Evolutionary conservation across 1,284 basidiomycete species (phyloP).

Genomic region (Apiotrichum domesticum): DNA sequence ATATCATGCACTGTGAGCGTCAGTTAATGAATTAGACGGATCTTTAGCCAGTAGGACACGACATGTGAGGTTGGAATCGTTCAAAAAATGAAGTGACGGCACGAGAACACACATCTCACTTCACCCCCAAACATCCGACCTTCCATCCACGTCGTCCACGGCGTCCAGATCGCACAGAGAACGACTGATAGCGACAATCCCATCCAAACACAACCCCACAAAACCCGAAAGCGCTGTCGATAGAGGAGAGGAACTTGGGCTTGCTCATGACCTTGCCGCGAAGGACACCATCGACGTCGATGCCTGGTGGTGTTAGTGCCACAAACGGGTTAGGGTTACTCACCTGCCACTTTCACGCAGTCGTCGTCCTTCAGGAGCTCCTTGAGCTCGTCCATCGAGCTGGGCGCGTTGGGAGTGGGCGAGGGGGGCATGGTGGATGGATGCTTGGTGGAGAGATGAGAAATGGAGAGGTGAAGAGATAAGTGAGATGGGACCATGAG

Average conservation of each 20-base stretch:
- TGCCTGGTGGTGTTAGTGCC: slow-evolving; percentile 21
- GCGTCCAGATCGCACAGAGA: neutral
- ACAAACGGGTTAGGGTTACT: slow-evolving; percentile 8
- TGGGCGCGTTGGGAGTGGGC: slow-evolving; percentile 54
- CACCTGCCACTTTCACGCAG: slow-evolving; percentile 88
- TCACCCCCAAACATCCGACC: neutral
- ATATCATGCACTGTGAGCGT: slow-evolving; percentile 59
- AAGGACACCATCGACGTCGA: slow-evolving; percentile 77
- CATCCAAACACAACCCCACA: slow-evolving; percentile 72
- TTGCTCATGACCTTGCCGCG: slow-evolving; percentile 94
- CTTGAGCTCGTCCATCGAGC: slow-evolving; percentile 57
- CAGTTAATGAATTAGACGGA: neutral
- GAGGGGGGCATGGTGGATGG: slow-evolving; percentile 26
- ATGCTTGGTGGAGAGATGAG: neutral
- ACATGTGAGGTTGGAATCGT: too few relatives aligned
- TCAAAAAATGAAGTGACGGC: too few relatives aligned
- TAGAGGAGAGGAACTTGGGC: slow-evolving; percentile 81
- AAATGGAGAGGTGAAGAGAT: neutral
- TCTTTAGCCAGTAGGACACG: neutral
- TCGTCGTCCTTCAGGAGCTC: slow-evolving; percentile 58
- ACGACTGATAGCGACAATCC: slow-evolving; percentile 34
- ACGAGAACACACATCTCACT: neutral
- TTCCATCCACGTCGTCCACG: neutral
- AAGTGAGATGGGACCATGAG: neutral
- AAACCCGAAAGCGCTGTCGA: slow-evolving; percentile 79